These are phyloP conservation scores for Diaporthe australafricana DNA, from an alignment of 2,329 filamentous ascomycete genomes.

Conservation along the genomic window DNA sequence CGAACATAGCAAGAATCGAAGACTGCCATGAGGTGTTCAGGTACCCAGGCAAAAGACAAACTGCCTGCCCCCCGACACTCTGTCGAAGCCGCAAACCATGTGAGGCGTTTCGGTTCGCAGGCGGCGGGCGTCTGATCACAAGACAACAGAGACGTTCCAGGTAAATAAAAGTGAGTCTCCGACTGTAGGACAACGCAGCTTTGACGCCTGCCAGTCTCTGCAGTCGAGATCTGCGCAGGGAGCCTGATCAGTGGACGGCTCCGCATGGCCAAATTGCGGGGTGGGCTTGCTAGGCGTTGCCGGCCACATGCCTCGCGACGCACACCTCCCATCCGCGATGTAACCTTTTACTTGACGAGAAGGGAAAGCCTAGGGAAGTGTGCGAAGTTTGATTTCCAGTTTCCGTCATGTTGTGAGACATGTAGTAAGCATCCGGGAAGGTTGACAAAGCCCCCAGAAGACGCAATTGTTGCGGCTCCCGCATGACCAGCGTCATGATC, in stretches of 20 bases:
- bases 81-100: background rate
- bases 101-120: conserved; percentile 4
- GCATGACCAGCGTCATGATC: conserved; percentile 11
- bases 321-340: conserved; percentile 19
- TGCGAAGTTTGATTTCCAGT: conserved; percentile 7
- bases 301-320: conserved; percentile 19
- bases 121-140: background rate
- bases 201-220: background rate
- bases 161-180: background rate
- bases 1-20: background rate
- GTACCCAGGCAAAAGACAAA: background rate
- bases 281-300: conserved; percentile 2
- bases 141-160: conserved; percentile 6
- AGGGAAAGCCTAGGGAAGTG: background rate
- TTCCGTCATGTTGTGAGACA: conserved; percentile 16
- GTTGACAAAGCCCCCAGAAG: background rate
- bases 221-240: conserved; percentile 16
- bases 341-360: background rate
- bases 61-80: background rate
- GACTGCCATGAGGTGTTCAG: background rate
- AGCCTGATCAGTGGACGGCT: conserved; percentile 29
- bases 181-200: background rate
- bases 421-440: background rate
- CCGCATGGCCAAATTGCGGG: conserved; percentile 33
- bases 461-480: background rate